Base-by-base conservation (phyloP, 2,329 filamentous ascomycete genomes). In the Westerdykella sp. region DNA sequence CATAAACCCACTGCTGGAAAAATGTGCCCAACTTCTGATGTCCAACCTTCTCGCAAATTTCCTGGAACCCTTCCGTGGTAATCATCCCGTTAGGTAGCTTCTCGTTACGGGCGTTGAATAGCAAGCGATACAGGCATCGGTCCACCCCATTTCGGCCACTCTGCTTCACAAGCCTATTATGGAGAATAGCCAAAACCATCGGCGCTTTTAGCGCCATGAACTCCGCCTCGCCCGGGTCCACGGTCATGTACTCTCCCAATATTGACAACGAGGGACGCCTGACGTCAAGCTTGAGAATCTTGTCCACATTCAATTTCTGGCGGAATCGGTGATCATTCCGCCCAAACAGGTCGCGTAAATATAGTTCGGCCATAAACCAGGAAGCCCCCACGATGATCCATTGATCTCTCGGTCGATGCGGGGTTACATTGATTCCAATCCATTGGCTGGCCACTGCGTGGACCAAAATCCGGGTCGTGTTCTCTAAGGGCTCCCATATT, bases 271-370 rank as follows among this genome's bases (percentile, higher is more conserved):
- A 89, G 1, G 91, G 90, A 30, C 93, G 80, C 40, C 85, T 81
- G 41, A 88, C 75, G 62, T 98, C 93, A 45, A 87, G 68, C 44
- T 91, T 81, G 38, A 90, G 85, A 34, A 97, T 79, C 53, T 77
- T 78, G 65, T 98, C 91, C 1, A 88, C 82, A 66, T 87, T 79
- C 31, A 80, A 74, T 68, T 97, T 97, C 67, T 95, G 85, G 31
- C 88, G 83, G 63, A 89, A 97, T 10, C 89, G 79, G 63, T 95
- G 93, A 57, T 95, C 88, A 62, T 98, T 98, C 62, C 94, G 94
- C 6, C 93, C 93, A 59, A 88, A 94, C 2, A 98, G 75, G 52
- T 82, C 84, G 63, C 84, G 87, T 78, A 97, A 87, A 67, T 95
- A 96, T 4, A 88, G 77, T 55, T 96, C 91, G 1, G 91, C 89